phyloP scores from a whole-genome alignment of 805 yeast species.

The Phaffomyces antillensis region DNA sequence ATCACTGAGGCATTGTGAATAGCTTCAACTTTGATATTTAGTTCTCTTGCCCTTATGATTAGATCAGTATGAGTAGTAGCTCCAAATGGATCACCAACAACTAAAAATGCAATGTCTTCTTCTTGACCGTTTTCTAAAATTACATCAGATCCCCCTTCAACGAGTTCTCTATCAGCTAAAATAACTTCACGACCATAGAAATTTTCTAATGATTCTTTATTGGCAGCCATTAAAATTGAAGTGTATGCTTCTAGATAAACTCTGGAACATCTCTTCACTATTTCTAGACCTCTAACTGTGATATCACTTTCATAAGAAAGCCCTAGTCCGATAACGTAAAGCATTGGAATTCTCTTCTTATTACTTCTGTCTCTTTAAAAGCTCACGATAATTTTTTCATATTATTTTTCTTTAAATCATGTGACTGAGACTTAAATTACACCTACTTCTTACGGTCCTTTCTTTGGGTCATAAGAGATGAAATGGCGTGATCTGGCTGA shows the following conservation, averaged over 20 bases:
- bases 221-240: slow-evolving; percentile 90
- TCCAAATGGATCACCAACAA: slow-evolving; percentile 96
- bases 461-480: not conserved
- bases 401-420: not conserved
- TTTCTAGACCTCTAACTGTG: slow-evolving; percentile 89
- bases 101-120: slow-evolving; percentile 88
- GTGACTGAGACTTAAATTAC: not conserved
- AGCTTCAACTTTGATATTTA: slow-evolving; percentile 67
- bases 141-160: slow-evolving; percentile 80
- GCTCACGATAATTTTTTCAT: not conserved
- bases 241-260: slow-evolving; percentile 97
- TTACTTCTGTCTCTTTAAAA: not conserved
- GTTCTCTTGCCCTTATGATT: slow-evolving; percentile 83
- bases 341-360: slow-evolving; percentile 38
- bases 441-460: no score
- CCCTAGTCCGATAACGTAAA: slow-evolving; percentile 88
- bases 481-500: not conserved
- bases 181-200: slow-evolving; percentile 82
- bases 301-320: slow-evolving; percentile 83
- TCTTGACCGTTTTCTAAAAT: slow-evolving; percentile 70
- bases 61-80: slow-evolving; percentile 97
- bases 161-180: slow-evolving; percentile 91
- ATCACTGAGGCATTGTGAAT: slow-evolving; percentile 95
- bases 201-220: slow-evolving; percentile 61
- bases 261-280: slow-evolving; percentile 73